Percentiles rank a stretch among this genome's conserved stretches.
Conservation (phyloP, 1,139 yeast genomes). For the Pichia sp. region DNA sequence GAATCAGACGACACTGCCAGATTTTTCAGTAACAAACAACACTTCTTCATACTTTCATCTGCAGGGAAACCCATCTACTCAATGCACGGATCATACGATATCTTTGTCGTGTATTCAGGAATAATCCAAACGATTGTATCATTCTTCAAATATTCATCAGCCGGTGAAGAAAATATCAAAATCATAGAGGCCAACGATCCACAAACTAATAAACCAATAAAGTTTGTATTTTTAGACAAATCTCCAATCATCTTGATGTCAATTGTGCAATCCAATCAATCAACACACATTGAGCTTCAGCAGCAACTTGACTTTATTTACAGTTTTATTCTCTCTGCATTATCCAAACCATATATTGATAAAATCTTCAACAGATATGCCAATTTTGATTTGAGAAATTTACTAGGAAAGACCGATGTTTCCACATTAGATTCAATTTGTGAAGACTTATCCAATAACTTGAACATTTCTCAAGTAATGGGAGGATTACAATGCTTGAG, state of each 20-base stretch:
- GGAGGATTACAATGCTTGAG: slow-evolving; percentile 63
- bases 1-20: slow-evolving; percentile 25
- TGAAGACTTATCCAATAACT: slow-evolving; percentile 45
- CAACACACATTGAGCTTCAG: slow-evolving; percentile 43
- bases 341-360: slow-evolving; percentile 72
- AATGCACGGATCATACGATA: slow-evolving; percentile 70
- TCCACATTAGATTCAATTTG: slow-evolving; percentile 64
- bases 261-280: slow-evolving; percentile 53
- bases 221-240: slow-evolving; percentile 60
- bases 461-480: slow-evolving; percentile 53
- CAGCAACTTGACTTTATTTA: slow-evolving; percentile 75
- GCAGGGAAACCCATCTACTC: slow-evolving; percentile 96
- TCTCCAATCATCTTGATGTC: slow-evolving; percentile 77
- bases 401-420: slow-evolving; percentile 68
- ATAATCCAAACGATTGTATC: slow-evolving; percentile 66
- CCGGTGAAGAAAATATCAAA: slow-evolving; percentile 34
- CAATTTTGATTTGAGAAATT: slow-evolving; percentile 78
- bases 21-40: slow-evolving; percentile 54
- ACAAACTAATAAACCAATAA: slow-evolving; percentile 34
- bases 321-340: slow-evolving; percentile 74
- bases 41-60: slow-evolving; percentile 77
- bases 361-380: slow-evolving; percentile 69
- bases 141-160: slow-evolving; percentile 47
- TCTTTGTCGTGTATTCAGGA: slow-evolving; percentile 74
- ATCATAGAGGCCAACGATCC: slow-evolving; percentile 38